Percentiles rank a stretch among this genome's conserved stretches.
phyloP scores from a whole-genome alignment of 2,329 filamentous ascomycete species.

The Talaromyces sp. region DNA sequence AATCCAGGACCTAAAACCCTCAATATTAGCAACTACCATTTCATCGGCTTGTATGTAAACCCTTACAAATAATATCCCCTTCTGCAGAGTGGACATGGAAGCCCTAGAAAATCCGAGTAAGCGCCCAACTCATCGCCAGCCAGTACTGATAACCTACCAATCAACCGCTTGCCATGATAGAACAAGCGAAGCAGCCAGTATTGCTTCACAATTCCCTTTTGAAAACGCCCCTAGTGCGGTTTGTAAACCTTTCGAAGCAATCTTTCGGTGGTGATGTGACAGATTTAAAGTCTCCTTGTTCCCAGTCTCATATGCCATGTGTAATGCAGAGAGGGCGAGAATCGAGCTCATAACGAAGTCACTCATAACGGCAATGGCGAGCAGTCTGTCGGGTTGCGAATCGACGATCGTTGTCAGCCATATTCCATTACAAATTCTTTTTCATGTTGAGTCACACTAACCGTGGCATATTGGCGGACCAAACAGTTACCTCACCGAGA shows the following conservation, averaged over 20 bases:
- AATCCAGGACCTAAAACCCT: conserved; percentile 66
- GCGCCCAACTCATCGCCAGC: too few species aligned
- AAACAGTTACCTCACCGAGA: conserved; percentile 79
- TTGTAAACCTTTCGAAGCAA: conserved; percentile 80
- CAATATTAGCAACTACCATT: neutral
- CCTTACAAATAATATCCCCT: conserved; percentile 79
- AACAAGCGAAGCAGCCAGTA: conserved; percentile 84
- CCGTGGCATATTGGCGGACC: conserved; percentile 90
- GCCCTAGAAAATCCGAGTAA: neutral
- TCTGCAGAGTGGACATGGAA: conserved; percentile 72
- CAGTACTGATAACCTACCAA: conserved; percentile 59
- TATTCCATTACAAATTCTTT: neutral
- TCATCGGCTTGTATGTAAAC: neutral
- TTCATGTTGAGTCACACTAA: conserved; percentile 45
- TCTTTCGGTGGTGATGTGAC: conserved; percentile 80
- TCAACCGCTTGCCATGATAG: conserved; percentile 95
- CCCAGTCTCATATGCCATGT: conserved; percentile 83
- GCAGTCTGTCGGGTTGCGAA: conserved; percentile 58
- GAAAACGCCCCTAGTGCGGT: conserved; percentile 83
- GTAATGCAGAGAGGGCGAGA: conserved; percentile 88
- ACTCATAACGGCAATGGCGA: conserved; percentile 75
- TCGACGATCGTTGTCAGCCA: neutral
- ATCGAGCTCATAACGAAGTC: conserved; percentile 92
- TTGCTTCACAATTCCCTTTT: conserved; percentile 79
- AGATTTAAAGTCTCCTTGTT: conserved; percentile 81